These are phyloP conservation scores for Quercus bicolor DNA, from an alignment of 306 rosid species.

Conservation along the genomic window DNA sequence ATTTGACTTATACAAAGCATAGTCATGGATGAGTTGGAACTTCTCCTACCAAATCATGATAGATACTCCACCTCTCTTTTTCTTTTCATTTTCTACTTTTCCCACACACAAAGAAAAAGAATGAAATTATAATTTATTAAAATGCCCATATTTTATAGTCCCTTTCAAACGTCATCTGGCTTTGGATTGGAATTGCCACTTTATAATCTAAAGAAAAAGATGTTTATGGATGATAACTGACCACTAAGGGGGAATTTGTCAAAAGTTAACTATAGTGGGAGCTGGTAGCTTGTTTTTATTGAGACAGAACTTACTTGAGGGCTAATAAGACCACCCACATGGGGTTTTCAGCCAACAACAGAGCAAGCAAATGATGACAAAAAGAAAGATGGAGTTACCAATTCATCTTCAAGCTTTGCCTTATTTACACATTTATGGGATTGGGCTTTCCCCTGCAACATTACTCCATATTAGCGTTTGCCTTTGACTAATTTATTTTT, in stretches of 20 bases:
- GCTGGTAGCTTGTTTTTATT: slow-evolving; percentile 43
- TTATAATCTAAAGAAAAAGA: neutral
- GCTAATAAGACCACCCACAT: slow-evolving; percentile 28
- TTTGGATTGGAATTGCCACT: neutral
- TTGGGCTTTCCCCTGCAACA: slow-evolving; percentile 1
- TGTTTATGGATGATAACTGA: slow-evolving; percentile 10
- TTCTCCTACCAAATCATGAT: neutral
- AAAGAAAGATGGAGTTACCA: slow-evolving; percentile 37
- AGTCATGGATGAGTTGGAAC: slow-evolving; percentile 1
- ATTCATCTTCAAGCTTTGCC: slow-evolving; percentile 20
- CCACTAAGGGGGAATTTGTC: slow-evolving; percentile 21
- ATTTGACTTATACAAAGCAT: neutral
- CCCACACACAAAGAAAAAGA: neutral
- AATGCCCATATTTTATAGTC: slow-evolving; percentile 18
- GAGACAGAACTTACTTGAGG: slow-evolving; percentile 24
- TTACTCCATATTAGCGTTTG: too few species aligned
- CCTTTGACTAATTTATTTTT: too few species aligned
- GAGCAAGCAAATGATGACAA: slow-evolving; percentile 58
- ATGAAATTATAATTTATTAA: neutral
- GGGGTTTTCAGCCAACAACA: slow-evolving; percentile 34
- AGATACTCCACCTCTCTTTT: neutral
- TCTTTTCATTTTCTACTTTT: neutral
- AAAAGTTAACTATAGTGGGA: slow-evolving; percentile 59
- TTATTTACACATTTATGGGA: neutral
- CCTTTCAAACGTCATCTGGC: slow-evolving; percentile 13